Base-by-base conservation (phyloP, 306 rosid species). In the Cyclanthera cordifolia region DNA sequence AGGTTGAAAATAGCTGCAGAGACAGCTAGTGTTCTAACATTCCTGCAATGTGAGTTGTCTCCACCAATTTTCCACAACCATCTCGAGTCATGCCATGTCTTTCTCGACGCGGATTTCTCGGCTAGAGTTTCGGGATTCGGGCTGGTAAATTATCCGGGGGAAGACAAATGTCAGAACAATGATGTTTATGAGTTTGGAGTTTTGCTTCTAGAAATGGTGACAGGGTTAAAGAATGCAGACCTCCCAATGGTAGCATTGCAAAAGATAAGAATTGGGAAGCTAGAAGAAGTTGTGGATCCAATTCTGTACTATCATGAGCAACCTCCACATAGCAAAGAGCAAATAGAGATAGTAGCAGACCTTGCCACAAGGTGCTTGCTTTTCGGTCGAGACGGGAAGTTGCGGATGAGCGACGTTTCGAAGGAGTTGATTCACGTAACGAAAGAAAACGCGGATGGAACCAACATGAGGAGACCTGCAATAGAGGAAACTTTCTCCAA, bases 401-500 rank as follows among this genome's bases (percentile, higher is more conserved):
- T 93, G 21, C 90, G 90, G 32, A 86, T 93, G 94, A 69, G 73
- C 72, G 96, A 90, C 76, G 95, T 86, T 48, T 89, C 84, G 1
- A 83, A 83, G 60, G 96, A 93, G 41, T 69, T 90, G 47, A 75
- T 72, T 25, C 85, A 85, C 49, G 54, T 87, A 45, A 80, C 74
- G 25, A 88, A 77, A 74, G 90, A 82, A 45, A 70, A 73, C 73
- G 71, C 68, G 51, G 94, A 83, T 50, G 90, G 90, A 53, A 84
- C 79, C 13, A 78, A 65, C 66, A 53, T 45, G 74, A 82, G 81
- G 71, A 85, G 82, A 37, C 84, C 87, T 69, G 77, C 79, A 30
- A 60, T 92, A 53, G 91, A 93, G 58, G 99, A 90, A 73, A 93
- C 96, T 24, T 93, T 93, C 79, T 93, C 99, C 3, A 93, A 93